These are phyloP conservation scores for Plasmopara viticola DNA, from an alignment of 352 stramenopile species.

Conservation along the genomic window DNA sequence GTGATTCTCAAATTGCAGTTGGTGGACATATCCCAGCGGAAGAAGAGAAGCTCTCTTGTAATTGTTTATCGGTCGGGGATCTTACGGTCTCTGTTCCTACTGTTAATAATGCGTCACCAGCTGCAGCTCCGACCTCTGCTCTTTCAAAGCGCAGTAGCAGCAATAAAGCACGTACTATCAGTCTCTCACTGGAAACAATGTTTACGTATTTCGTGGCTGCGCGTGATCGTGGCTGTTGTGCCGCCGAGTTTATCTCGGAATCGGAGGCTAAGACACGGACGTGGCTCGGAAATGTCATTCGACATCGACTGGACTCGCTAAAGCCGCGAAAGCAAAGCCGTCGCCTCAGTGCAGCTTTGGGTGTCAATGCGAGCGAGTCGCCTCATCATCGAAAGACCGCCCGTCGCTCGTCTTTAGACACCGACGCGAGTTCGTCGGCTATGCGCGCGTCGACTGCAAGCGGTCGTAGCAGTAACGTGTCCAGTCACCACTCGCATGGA, in stretches of 20 bases:
- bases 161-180: slow-evolving; percentile 77
- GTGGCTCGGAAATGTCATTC: slow-evolving; percentile 59
- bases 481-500: slow-evolving; percentile 22
- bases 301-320: slow-evolving; percentile 56
- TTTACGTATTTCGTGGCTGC: slow-evolving; percentile 69
- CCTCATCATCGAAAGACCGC: slow-evolving; percentile 38
- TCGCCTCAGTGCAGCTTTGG: slow-evolving; percentile 35
- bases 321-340: slow-evolving; percentile 54
- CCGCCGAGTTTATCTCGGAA: slow-evolving; percentile 55
- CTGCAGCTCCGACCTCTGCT: slow-evolving; percentile 22
- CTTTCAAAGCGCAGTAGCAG: slow-evolving; percentile 43
- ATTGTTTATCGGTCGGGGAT: slow-evolving; percentile 57
- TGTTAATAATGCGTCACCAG: slow-evolving; percentile 13
- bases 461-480: slow-evolving; percentile 27
- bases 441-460: slow-evolving; percentile 55
- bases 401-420: slow-evolving; percentile 36
- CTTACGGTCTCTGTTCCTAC: slow-evolving; percentile 24
- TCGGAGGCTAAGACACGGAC: slow-evolving; percentile 50
- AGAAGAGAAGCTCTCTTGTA: slow-evolving; percentile 59
- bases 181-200: slow-evolving; percentile 53
- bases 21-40: slow-evolving; percentile 42
- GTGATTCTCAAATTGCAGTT: slow-evolving; percentile 34
- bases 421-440: slow-evolving; percentile 30
- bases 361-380: slow-evolving; percentile 25
- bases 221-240: slow-evolving; percentile 44